Conservation (phyloP, 345 rosid genomes). For the Cardamine occulta region DNA sequence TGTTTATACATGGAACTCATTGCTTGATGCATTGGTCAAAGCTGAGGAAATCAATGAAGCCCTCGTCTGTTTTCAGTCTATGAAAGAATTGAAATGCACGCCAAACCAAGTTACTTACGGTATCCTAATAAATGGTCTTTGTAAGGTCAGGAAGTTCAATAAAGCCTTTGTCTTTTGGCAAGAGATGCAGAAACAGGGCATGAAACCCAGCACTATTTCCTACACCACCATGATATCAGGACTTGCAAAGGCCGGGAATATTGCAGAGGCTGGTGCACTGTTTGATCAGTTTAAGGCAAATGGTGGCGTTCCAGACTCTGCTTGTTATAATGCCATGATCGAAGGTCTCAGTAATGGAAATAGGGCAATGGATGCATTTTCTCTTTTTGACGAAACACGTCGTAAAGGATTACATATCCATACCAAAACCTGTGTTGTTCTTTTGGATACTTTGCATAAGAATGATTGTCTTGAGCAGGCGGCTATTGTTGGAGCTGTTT, state of each 20-base stretch:
- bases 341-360: conserved; percentile 77
- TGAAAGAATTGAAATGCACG: conserved; percentile 73
- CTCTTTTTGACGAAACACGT: conserved; percentile 84
- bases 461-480: conserved; percentile 95
- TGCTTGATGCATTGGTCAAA: conserved; percentile 88
- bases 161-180: conserved; percentile 99
- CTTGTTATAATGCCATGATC: conserved; percentile 78
- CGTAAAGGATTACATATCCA: conserved; percentile 65
- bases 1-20: conserved; percentile 90
- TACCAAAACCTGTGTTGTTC: conserved; percentile 79
- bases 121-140: conserved; percentile 85
- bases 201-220: conserved; percentile 70
- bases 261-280: conserved; percentile 65
- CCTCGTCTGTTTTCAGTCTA: conserved; percentile 76
- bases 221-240: conserved; percentile 88
- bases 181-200: conserved; percentile 87
- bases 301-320: conserved; percentile 78
- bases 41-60: conserved; percentile 92
- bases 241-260: conserved; percentile 88
- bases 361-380: conserved; percentile 77
- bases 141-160: conserved; percentile 82
- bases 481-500: conserved; percentile 86
- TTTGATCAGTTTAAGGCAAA: conserved; percentile 72
- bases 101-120: conserved; percentile 79
- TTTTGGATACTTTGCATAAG: conserved; percentile 83